These are phyloP conservation scores for Fusarium musae DNA, from an alignment of 2,329 filamentous ascomycete genomes.

Conservation along the genomic window DNA sequence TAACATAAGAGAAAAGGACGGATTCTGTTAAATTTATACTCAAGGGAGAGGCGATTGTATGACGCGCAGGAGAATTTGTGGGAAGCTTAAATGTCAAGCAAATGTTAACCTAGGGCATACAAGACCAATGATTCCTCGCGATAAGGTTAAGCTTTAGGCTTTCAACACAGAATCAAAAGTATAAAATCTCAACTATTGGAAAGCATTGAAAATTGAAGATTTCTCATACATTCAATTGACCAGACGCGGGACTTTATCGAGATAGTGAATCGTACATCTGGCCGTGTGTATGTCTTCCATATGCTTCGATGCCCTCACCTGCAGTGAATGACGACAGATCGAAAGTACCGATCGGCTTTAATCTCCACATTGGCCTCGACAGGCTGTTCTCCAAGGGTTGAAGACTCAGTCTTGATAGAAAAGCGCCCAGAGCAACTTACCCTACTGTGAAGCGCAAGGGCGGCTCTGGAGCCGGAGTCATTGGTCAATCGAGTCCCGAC, in stretches of 20 bases:
- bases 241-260: no score
- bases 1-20: background rate
- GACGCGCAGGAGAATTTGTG: background rate
- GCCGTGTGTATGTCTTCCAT: no score
- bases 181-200: rapidly evolving
- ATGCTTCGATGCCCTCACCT: no score
- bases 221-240: rapidly evolving
- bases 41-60: rapidly evolving
- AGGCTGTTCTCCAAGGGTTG: background rate
- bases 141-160: background rate
- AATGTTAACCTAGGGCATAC: background rate
- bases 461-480: background rate
- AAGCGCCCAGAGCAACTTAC: background rate
- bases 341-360: rapidly evolving
- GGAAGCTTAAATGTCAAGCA: rapidly evolving
- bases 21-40: background rate
- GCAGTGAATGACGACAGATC: background rate
- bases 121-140: rapidly evolving
- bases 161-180: rapidly evolving
- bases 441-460: background rate
- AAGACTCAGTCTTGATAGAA: no score
- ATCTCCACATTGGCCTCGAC: rapidly evolving
- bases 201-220: no score
- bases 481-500: background rate
- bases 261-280: no score